Percentiles rank a stretch among this genome's conserved stretches.
These are phyloP conservation scores for Lathyrus tuberosus DNA, from an alignment of 306 rosid genomes.

Conservation along the genomic window DNA sequence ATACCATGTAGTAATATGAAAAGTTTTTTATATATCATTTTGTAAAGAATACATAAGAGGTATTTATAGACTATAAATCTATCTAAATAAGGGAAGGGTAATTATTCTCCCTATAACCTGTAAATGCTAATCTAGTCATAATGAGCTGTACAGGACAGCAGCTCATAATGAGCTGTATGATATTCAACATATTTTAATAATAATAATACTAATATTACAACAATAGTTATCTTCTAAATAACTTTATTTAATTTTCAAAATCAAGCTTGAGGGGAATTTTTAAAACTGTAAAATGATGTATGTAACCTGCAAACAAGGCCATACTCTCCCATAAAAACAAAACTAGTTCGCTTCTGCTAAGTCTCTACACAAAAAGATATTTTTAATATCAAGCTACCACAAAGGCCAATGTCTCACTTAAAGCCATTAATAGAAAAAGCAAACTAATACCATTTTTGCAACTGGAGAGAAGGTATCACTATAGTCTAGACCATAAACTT, in stretches of 20 bases:
- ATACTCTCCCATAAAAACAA: neutral
- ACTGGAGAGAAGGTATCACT: neutral
- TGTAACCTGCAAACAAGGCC: neutral
- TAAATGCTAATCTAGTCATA: too few species aligned
- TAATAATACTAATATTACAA: too few species aligned
- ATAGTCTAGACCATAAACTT: neutral
- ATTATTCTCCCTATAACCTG: too few species aligned
- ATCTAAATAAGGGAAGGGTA: too few species aligned
- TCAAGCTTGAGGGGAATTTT: neutral
- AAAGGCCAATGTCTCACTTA: neutral
- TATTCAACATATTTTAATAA: too few species aligned
- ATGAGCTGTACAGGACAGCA: too few species aligned
- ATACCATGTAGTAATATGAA: too few species aligned
- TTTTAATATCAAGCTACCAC: neutral
- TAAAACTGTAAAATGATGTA: neutral
- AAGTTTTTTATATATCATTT: too few species aligned
- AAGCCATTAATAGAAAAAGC: neutral
- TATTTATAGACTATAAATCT: too few species aligned
- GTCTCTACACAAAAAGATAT: neutral
- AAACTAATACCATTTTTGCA: neutral
- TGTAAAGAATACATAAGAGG: too few species aligned
- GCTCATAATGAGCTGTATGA: too few species aligned
- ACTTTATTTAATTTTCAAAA: neutral
- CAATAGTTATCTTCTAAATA: neutral
- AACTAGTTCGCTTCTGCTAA: neutral